Evolutionary conservation across 2,329 filamentous ascomycete species (phyloP), one percentile per base, ranked within the genome.

Genomic region (Paracorniculantispora psalliotae): DNA sequence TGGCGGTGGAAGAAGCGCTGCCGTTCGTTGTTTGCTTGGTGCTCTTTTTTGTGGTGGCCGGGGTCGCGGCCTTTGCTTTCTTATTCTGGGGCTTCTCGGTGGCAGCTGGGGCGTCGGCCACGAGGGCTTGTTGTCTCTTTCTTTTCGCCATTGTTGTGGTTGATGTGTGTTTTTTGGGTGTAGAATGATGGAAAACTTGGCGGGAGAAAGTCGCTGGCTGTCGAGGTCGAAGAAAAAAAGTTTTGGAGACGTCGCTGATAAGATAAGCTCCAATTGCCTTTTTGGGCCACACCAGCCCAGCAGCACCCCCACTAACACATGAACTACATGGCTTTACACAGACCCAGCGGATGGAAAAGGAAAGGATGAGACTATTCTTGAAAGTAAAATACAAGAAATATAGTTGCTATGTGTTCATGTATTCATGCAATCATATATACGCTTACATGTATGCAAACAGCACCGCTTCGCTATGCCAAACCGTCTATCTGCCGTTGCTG

Each of bases 71-170:
- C 59, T 72, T 73, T 21, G 67, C 57, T 60, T 73, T 74, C 55
- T 77, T 77, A 15, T 63, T 65, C 1, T 66, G 44, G 0, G 57
- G 59, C 30, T 66, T 25, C 28, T 69, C 69, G 2, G 63, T n/a
- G 6, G 61, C 61, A 6, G 25, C 33, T 6, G 50, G 15, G 17
- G 66, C 48, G 12, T 71, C 67, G 57, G 63, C 67, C 57, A 63
- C 65, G 15, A 63, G 59, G 23, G 63, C 68, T 21, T 73, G 70
- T 61, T 74, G 71, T 69, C 77, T 77, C 76, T 81, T 81, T 68
- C 79, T 73, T 65, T 81, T 81, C 19, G 68, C 77, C 79, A 81
- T 81, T 61, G 51, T 62, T 59, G 53, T 57, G 63, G 41, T 48
- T 62, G 26, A 51, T 33, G n/a, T n/a, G n/a, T 37, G 30, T 63